Evolutionary conservation across 2,329 filamentous ascomycete genomes (phyloP), one percentile per base, ranked within the genome.

Genomic region (Ceratocystis albifundus): DNA sequence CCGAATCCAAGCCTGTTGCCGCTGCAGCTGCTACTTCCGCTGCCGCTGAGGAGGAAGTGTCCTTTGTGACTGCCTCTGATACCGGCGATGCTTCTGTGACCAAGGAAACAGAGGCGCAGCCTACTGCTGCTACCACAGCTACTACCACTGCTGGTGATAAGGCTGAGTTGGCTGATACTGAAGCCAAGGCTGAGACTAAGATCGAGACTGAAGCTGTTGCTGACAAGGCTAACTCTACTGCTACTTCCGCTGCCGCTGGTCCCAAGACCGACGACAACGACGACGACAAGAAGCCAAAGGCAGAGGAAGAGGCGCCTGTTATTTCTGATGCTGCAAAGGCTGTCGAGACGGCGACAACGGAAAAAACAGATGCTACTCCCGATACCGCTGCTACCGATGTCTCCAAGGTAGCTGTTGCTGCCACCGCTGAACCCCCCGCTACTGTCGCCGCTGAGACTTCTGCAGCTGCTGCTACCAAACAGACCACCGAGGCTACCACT

Each of bases 361-460:
- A 41, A n/a, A 53, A 53, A 22, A 5, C 36, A 22, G 55, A 65
- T n/a, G 46, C 66, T 62, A 57, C 55, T 68, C 64, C 61, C 10
- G 64, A 53, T 17, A 61, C 67, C n/a, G 20, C 17, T 30, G 30
- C 20, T 48, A 48, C 61, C 28, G 36, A 63, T 53, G 22, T 10
- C 6, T 28, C 44, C 22, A 44, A 45, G 32, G 59, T n/a, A 12
- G 41, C 17, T 8, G 36, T 45, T 30, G 12, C 28, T 12, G 28
- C 28, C 41, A 22, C n/a, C 36, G 50, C 65, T 32, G 53, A 66
- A 36, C 7, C 28, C 3, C 17, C 48, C 30, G 66, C 53, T 22
- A 48, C 62, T 22, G 22, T 63, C 28, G 48, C 53, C 22, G 15
- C 59, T 8, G 63, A 65, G 66, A 17, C 63, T 44, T 32, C 59